A percentile compares a stretch with the other conserved stretches of the same genome.
Evolutionary conservation across 2,329 filamentous ascomycete species (phyloP).

Genomic region (Scedosporium apiospermum): DNA sequence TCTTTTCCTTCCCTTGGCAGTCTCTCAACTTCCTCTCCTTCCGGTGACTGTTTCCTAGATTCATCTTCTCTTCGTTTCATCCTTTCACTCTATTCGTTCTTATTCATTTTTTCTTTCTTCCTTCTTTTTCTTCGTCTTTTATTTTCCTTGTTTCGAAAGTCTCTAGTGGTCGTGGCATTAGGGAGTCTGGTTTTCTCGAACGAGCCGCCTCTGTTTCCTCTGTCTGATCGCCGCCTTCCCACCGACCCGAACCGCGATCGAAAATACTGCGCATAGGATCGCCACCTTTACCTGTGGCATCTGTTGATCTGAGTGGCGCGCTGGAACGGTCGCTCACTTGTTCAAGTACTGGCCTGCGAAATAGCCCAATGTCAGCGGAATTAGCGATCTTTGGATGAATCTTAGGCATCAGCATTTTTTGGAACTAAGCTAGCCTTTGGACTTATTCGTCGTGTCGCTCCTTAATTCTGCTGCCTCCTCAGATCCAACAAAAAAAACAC

Average conservation of each 20-base stretch:
- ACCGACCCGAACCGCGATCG: background rate
- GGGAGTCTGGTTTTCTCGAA: background rate
- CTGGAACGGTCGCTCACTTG: conserved; percentile 2
- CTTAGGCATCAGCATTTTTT: background rate
- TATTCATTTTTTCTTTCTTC: conserved; percentile 1
- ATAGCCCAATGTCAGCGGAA: too few relatives aligned
- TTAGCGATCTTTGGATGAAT: too few relatives aligned
- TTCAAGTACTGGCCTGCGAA: background rate
- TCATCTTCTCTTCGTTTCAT: background rate
- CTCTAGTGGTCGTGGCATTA: background rate
- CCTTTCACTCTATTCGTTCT: background rate
- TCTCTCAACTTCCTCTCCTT: background rate
- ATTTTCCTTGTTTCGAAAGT: conserved; percentile 4
- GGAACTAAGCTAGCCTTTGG: background rate
- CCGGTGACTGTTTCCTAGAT: background rate
- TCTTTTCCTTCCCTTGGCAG: conserved; percentile 1
- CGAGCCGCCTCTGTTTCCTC: conserved; percentile 1
- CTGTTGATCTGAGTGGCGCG: background rate
- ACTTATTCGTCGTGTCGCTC: background rate
- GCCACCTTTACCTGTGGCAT: background rate
- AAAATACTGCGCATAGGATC: background rate
- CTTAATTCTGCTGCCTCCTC: background rate
- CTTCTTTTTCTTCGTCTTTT: background rate
- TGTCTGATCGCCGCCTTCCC: background rate
- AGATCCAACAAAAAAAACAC: background rate